Conservation (phyloP, 108 stramenopile genomes). For the Seminavis robusta region DNA sequence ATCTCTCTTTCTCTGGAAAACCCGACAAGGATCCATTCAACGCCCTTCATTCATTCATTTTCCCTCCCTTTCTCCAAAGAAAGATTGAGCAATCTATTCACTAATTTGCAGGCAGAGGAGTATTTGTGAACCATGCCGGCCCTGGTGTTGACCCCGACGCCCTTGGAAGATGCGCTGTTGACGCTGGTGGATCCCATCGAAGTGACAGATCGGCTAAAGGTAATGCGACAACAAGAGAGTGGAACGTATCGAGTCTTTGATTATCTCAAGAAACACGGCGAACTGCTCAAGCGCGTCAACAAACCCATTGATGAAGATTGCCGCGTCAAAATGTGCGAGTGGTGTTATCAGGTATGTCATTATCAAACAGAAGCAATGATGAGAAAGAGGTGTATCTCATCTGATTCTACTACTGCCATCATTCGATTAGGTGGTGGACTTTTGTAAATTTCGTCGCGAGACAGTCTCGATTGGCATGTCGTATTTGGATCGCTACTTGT, state of each 20-base stretch:
- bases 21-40: too few species aligned
- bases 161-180: constrained; percentile 39
- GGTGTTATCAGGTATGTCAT: constrained; percentile 43
- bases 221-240: constrained; percentile 51
- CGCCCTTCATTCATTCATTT: too few species aligned
- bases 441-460: constrained; percentile 63
- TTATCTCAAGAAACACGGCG: constrained; percentile 39
- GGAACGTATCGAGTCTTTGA: constrained; percentile 37
- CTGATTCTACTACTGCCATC: constrained; percentile 1
- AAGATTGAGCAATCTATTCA: too few species aligned
- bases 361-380: neutral
- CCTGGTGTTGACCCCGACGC: neutral
- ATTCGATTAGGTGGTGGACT: constrained; percentile 54
- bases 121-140: constrained; percentile 3
- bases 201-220: constrained; percentile 36
- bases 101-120: too few species aligned
- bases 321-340: constrained; percentile 71
- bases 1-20: too few species aligned
- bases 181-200: constrained; percentile 30
- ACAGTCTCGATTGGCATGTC: constrained; percentile 73
- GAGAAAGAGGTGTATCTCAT: neutral
- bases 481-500: constrained; percentile 58
- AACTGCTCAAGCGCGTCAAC: constrained; percentile 24
- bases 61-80: too few species aligned
- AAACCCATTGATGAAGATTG: constrained; percentile 61